phyloP scores from a whole-genome alignment of 495 filamentous ascomycete genomes.

The Oleoguttula mirabilis region DNA sequence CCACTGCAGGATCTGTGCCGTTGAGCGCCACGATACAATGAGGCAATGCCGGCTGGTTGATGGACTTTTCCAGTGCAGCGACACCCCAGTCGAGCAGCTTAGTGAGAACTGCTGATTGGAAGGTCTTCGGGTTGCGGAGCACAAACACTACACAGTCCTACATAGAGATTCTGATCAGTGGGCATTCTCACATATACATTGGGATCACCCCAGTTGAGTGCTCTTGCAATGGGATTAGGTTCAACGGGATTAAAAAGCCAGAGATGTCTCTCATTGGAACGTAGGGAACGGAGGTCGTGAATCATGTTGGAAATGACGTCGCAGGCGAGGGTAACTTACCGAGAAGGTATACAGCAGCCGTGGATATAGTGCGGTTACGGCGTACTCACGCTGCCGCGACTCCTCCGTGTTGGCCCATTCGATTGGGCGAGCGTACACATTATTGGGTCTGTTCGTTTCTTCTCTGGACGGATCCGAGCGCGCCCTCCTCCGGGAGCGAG shows the following conservation, averaged over 20 bases:
- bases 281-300: too few species aligned
- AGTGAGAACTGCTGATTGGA: constrained; percentile 27
- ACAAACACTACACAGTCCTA: constrained; percentile 31
- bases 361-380: constrained; percentile 41
- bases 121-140: constrained; percentile 18
- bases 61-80: constrained; percentile 37
- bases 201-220: too few species aligned
- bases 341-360: constrained; percentile 37
- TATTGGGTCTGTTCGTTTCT: not conserved
- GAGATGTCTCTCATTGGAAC: too few species aligned
- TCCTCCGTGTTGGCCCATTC: constrained; percentile 35
- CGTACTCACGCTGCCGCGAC: constrained; percentile 30
- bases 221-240: too few species aligned
- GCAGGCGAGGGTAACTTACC: too few species aligned
- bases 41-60: constrained; percentile 43
- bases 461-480: constrained; percentile 6
- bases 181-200: too few species aligned
- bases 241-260: too few species aligned
- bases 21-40: constrained; percentile 46
- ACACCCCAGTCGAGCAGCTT: constrained; percentile 36
- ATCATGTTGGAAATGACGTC: too few species aligned
- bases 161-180: too few species aligned
- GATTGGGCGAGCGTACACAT: constrained; percentile 11
- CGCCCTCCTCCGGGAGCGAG: constrained; percentile 7
- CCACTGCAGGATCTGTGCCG: constrained; percentile 35